phyloP scores from a whole-genome alignment of 257 asterid genomes.

The Ocimum tenuiflorum region DNA sequence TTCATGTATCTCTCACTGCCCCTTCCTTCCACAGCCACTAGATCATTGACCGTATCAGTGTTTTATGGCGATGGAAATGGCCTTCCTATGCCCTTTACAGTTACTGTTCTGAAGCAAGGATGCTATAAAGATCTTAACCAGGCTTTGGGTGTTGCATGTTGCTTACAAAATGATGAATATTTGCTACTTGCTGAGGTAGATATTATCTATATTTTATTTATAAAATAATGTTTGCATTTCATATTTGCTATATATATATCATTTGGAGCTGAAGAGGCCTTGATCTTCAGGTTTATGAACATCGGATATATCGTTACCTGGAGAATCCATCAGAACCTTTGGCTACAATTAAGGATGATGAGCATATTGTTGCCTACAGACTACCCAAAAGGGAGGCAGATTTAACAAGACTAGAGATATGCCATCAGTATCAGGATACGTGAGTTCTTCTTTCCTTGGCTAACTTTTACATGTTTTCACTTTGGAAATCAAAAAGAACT shows the following conservation, averaged over 20 bases:
- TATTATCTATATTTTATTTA: not conserved
- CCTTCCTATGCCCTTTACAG: constrained; percentile 91
- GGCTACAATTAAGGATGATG: constrained; percentile 72
- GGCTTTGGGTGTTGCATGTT: constrained; percentile 58
- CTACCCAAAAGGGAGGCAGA: constrained; percentile 52
- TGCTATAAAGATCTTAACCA: constrained; percentile 67
- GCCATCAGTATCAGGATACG: constrained; percentile 64
- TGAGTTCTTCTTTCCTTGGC: constrained; percentile 32
- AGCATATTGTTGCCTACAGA: constrained; percentile 85
- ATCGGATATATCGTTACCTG: constrained; percentile 64
- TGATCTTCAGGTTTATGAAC: constrained; percentile 66
- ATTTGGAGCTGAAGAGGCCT: constrained; percentile 17
- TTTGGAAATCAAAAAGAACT: not conserved
- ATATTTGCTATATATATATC: constrained; percentile 6
- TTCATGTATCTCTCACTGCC: constrained; percentile 95
- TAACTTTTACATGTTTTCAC: not conserved
- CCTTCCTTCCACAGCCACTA: constrained; percentile 81
- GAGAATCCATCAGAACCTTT: constrained; percentile 73
- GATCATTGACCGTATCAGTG: constrained; percentile 67
- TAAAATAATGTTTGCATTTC: not conserved
- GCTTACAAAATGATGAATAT: constrained; percentile 63
- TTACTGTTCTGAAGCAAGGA: constrained; percentile 69
- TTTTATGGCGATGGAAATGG: constrained; percentile 80
- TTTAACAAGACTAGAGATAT: constrained; percentile 65
- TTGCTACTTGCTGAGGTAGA: constrained; percentile 87